Conservation (phyloP, 108 stramenopile genomes). For the Nannochloropsis gaditana region DNA sequence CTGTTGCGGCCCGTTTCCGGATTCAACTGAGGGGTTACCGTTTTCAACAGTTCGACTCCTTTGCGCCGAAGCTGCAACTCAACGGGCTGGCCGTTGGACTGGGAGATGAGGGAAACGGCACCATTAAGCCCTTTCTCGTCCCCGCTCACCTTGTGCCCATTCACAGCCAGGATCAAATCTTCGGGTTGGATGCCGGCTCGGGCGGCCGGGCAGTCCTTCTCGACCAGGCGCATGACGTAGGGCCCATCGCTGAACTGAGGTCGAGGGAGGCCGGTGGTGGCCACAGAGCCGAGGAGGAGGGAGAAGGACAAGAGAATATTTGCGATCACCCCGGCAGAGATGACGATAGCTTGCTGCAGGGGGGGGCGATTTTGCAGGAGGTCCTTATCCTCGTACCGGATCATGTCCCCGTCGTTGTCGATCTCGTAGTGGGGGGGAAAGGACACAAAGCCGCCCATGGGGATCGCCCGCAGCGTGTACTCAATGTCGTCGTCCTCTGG, state of each 20-base stretch:
- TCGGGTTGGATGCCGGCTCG: slow-evolving; percentile 30
- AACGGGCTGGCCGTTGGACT: background rate
- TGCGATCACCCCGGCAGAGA: slow-evolving; percentile 36
- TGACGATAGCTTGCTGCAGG: slow-evolving; percentile 28
- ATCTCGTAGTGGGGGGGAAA: slow-evolving; percentile 40
- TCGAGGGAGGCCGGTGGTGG: slow-evolving; percentile 23
- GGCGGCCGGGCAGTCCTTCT: slow-evolving; percentile 18
- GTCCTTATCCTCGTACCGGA: background rate
- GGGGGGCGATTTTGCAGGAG: slow-evolving; percentile 21
- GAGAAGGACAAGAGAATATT: slow-evolving; percentile 39
- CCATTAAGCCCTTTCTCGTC: background rate
- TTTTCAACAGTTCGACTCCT: background rate
- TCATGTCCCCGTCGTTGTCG: slow-evolving; percentile 30
- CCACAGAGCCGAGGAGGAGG: slow-evolving; percentile 31
- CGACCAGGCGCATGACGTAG: slow-evolving; percentile 15
- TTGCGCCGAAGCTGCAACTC: background rate
- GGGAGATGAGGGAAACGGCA: background rate
- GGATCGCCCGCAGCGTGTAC: slow-evolving; percentile 39
- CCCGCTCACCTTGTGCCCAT: slow-evolving; percentile 27
- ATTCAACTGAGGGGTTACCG: background rate
- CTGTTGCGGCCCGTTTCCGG: background rate
- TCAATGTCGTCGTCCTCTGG: background rate
- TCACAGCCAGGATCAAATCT: slow-evolving; percentile 30
- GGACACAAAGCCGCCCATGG: slow-evolving; percentile 43
- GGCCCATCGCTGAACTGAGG: background rate